These are phyloP conservation scores for Fusarium stilboides DNA, from an alignment of 2,329 filamentous ascomycete species.

Conservation along the genomic window DNA sequence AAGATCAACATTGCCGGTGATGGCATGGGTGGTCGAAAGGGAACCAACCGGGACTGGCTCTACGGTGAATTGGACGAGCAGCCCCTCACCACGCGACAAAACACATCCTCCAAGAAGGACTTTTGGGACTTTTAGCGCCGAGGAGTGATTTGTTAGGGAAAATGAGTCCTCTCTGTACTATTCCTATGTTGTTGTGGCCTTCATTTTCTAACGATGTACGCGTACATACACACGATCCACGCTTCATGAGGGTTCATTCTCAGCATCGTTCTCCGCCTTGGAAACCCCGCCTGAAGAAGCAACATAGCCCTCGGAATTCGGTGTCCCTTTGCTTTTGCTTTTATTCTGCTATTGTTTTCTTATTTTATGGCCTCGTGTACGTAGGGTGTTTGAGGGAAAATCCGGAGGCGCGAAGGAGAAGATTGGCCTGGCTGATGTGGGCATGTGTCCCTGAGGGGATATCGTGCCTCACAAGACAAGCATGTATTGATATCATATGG, in stretches of 20 bases:
- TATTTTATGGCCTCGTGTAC: conserved; percentile 30
- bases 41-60: conserved; percentile 69
- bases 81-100: conserved; percentile 55
- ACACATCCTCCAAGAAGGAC: conserved; percentile 56
- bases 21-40: conserved; percentile 75
- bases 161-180: background rate
- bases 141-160: conserved; percentile 20
- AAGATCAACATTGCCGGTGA: conserved; percentile 67
- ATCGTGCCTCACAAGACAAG: conserved; percentile 1
- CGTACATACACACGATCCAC: conserved; percentile 22
- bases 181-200: background rate
- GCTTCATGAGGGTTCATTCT: conserved; percentile 26
- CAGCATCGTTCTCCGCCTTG: conserved; percentile 20
- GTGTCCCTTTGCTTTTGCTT: conserved; percentile 8
- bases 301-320: conserved; percentile 1
- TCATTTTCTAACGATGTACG: conserved; percentile 13
- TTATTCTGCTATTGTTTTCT: conserved; percentile 27
- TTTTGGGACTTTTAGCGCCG: conserved; percentile 65
- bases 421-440: conserved; percentile 1
- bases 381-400: conserved; percentile 22
- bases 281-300: conserved; percentile 26
- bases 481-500: conserved; percentile 25
- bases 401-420: conserved; percentile 17
- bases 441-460: conserved; percentile 3
- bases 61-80: conserved; percentile 65